Conservation (phyloP, 2,329 filamentous ascomycete species). For the Hymenoscyphus fraxineus region DNA sequence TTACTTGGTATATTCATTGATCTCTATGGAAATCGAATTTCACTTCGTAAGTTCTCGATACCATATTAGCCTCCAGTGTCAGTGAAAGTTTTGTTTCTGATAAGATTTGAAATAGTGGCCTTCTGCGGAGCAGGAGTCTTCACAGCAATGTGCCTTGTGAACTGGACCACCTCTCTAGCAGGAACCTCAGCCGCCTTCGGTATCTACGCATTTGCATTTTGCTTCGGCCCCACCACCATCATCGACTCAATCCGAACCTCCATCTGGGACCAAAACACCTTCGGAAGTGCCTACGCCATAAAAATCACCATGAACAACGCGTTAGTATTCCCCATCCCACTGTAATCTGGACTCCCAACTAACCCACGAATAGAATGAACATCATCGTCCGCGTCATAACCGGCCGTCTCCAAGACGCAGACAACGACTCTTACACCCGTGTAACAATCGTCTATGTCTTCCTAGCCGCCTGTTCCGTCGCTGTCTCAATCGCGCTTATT, state of each 20-base stretch:
- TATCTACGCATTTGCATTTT: constrained; percentile 53
- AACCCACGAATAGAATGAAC: constrained; percentile 44
- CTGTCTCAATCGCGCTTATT: constrained; percentile 43
- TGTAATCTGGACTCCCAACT: background rate
- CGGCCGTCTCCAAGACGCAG: constrained; percentile 55
- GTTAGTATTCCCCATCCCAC: constrained; percentile 29
- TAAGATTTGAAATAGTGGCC: constrained; percentile 27
- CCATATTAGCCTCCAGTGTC: too few relatives aligned
- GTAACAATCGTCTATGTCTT: constrained; percentile 55
- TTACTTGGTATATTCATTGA: constrained; percentile 54
- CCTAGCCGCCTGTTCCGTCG: constrained; percentile 46
- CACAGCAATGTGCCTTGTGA: constrained; percentile 50
- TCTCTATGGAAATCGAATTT: constrained; percentile 50
- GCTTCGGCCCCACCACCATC: constrained; percentile 54
- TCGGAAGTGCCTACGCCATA: constrained; percentile 56
- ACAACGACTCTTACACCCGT: constrained; percentile 52
- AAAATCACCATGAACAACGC: constrained; percentile 61
- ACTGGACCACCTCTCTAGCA: constrained; percentile 45
- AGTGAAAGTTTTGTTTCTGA: background rate
- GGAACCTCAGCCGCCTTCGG: constrained; percentile 58
- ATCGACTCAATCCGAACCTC: constrained; percentile 58
- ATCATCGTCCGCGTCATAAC: constrained; percentile 56
- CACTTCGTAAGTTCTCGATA: constrained; percentile 36
- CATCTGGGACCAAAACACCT: constrained; percentile 57
- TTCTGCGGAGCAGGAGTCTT: constrained; percentile 49